A percentile compares a stretch with the other conserved stretches of the same genome.
Conservation (phyloP, 164 flowering plant species). For the Sedum album region DNA sequence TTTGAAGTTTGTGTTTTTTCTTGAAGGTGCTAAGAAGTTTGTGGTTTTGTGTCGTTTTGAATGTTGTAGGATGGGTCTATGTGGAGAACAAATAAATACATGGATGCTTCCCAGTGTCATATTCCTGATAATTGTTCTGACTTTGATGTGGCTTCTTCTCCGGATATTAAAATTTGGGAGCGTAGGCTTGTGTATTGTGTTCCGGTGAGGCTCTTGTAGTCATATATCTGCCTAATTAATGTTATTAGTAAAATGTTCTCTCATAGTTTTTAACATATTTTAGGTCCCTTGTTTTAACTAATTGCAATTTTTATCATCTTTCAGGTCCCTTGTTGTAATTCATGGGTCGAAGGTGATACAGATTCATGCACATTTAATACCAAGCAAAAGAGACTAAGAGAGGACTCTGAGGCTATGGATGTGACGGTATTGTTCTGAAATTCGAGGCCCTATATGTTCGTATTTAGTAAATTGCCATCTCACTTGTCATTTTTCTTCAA, state of each 20-base stretch:
- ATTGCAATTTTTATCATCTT: background rate
- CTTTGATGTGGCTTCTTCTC: constrained; percentile 29
- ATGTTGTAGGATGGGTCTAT: constrained; percentile 48
- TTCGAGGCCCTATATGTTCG: background rate
- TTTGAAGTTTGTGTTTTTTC: background rate
- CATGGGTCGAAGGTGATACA: constrained; percentile 39
- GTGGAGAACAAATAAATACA: constrained; percentile 84
- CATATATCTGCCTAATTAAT: background rate
- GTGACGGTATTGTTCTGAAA: constrained; percentile 28
- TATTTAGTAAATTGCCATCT: background rate
- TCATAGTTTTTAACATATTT: background rate
- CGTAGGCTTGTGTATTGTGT: constrained; percentile 72
- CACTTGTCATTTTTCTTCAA: constrained; percentile 3
- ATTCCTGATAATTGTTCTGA: background rate
- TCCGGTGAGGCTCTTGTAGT: constrained; percentile 41
- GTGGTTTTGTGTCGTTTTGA: background rate
- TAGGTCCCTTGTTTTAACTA: constrained; percentile 74
- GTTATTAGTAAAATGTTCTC: background rate
- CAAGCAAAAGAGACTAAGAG: constrained; percentile 75
- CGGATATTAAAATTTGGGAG: constrained; percentile 78
- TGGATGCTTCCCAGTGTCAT: constrained; percentile 42
- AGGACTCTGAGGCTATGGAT: constrained; percentile 23
- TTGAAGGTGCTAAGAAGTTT: background rate
- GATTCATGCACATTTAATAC: constrained; percentile 23
- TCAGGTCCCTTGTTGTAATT: constrained; percentile 77